Base-by-base conservation (phyloP, 805 yeast genomes). In the Kluyveromyces lactis region DNA sequence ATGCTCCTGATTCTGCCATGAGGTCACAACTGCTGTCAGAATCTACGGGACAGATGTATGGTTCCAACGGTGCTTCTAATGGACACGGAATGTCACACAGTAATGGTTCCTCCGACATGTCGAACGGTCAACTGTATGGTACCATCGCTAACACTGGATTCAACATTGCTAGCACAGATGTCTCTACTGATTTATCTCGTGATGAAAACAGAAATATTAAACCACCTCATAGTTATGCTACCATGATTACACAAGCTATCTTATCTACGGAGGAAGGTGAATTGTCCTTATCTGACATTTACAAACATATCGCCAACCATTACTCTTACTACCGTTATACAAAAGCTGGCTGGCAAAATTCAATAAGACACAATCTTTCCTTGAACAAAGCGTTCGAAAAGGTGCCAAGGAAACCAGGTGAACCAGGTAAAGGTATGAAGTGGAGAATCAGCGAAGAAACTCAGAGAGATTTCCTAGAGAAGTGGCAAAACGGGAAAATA, bases 351-450 rank as follows among this genome's bases (percentile, higher is more conserved):
- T 92, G 98, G 98, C 98, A 92, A 65, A 92, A 92, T 64, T 87
- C 96, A 5, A 90, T 92, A 50, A 79, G 98, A 51, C 98, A 92
- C 63, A 92, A 92, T 59, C 67, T 92, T 40, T 87, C 97, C 2
- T 69, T 92, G 43, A 92, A 92, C 63, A 92, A 90, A 67, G 97
- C 98, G 12, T 92, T 92, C 65, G 97, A 90, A 55, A 92, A 92
- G 64, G 97, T 90, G 17, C 96, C 97, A 30, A 73, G 99, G 54
- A 76, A 84, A 56, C 89, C 95, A 23, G 82, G 86, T 60, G 97
- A 92, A 64, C 97, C 97, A 0, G 98, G 99, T 13, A 92, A 92
- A 62, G 97, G 98, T 47, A 90, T 92, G 95, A 92, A 92, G 64
- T 92, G 99, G 99, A 94, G 87, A 64, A 89, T 92, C 43, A 78